phyloP scores from a whole-genome alignment of 163 green algal species.

The Scenedesmus sp. region DNA sequence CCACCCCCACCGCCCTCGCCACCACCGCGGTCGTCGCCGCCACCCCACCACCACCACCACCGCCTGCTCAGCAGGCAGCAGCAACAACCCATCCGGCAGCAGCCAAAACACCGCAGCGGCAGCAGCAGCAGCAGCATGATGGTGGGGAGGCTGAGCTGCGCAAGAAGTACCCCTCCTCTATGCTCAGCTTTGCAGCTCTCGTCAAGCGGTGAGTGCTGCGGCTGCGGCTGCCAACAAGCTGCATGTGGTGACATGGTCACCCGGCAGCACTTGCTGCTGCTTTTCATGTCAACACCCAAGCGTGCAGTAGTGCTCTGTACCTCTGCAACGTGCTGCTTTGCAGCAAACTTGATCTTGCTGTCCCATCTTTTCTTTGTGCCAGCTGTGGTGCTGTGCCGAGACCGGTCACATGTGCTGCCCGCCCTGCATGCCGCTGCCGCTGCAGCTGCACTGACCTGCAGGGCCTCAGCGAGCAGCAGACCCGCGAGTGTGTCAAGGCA shows the following conservation, averaged over 20 bases:
- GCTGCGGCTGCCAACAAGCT: not conserved
- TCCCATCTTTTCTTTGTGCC: not conserved
- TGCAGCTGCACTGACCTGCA: constrained; percentile 46
- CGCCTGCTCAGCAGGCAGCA: not conserved
- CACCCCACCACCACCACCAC: not conserved
- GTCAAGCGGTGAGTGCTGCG: constrained; percentile 38
- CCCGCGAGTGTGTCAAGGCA: constrained; percentile 29
- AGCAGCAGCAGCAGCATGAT: not conserved
- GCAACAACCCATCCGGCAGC: not conserved
- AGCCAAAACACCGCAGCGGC: too few relatives aligned
- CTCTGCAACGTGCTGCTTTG: not conserved
- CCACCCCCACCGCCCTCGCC: not conserved
- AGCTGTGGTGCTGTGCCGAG: not conserved
- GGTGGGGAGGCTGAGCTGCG: constrained; percentile 17
- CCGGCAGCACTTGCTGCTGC: too few relatives aligned
- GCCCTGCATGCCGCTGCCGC: not conserved
- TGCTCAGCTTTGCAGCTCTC: constrained; percentile 18
- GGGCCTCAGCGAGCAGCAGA: not conserved
- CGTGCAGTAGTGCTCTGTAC: not conserved
- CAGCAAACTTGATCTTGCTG: not conserved
- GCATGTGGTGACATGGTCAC: not conserved
- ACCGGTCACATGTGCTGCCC: not conserved
- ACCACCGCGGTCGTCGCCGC: not conserved
- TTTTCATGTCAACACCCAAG: too few relatives aligned
- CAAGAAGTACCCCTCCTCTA: not conserved